A percentile compares a stretch with the other conserved stretches of the same genome.
These are phyloP conservation scores for Aspergillus phoenicis DNA, from an alignment of 2,329 filamentous ascomycete species.

Conservation along the genomic window DNA sequence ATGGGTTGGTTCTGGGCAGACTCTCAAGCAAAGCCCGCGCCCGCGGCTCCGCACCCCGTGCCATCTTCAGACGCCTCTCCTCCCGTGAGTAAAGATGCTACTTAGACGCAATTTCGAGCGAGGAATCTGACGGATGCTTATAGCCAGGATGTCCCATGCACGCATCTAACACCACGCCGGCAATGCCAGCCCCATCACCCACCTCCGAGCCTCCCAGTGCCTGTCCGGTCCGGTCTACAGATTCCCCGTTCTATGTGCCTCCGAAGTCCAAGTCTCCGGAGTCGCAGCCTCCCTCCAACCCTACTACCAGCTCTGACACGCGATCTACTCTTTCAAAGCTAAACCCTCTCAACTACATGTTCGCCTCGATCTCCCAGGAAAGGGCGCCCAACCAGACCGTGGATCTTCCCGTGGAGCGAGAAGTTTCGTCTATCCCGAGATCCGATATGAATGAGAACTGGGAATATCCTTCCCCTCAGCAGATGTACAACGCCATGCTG, in stretches of 20 bases:
- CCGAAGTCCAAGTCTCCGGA: conserved; percentile 35
- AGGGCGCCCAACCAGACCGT: conserved; percentile 72
- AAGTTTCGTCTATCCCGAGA: conserved; percentile 87
- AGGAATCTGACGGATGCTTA: conserved; percentile 26
- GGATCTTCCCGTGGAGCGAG: conserved; percentile 75
- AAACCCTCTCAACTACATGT: conserved; percentile 95
- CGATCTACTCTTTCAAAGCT: conserved; percentile 64
- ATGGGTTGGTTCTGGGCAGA: conserved; percentile 77
- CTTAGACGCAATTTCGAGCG: neutral
- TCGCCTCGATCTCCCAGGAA: conserved; percentile 77
- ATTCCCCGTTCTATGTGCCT: conserved; percentile 50
- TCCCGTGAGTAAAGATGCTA: conserved; percentile 52
- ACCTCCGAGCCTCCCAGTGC: conserved; percentile 33
- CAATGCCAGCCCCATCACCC: conserved; percentile 27
- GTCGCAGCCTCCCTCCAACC: conserved; percentile 35
- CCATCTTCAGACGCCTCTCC: conserved; percentile 53
- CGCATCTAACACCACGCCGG: conserved; percentile 44
- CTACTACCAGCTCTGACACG: conserved; percentile 5
- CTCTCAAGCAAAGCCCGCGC: conserved; percentile 41
- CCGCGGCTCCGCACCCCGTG: conserved; percentile 52
- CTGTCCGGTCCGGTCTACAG: conserved; percentile 54
- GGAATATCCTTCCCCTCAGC: conserved; percentile 98
- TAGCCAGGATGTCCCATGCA: conserved; percentile 74
- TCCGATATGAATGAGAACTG: conserved; percentile 75
- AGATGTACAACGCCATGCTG: conserved; percentile 98